Conservation (phyloP, 805 yeast genomes). For the Metschnikowia colocasiae region DNA sequence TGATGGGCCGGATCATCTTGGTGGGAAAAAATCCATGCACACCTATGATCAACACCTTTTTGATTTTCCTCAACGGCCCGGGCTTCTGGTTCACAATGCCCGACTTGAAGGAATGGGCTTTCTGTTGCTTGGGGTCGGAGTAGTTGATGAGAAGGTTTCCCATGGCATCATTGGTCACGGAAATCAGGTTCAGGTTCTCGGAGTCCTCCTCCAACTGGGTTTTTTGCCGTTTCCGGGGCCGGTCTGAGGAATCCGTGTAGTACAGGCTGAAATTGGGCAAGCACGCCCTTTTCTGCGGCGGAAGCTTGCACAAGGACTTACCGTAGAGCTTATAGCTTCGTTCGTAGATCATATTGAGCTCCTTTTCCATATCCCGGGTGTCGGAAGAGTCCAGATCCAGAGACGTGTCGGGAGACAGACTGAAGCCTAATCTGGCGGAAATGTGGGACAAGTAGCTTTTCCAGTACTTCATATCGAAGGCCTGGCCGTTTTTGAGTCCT, state of each 20-base stretch:
- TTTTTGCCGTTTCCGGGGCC: slow-evolving; percentile 16
- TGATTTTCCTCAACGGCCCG: slow-evolving; percentile 34
- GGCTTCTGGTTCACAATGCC: slow-evolving; percentile 25
- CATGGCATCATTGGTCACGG: slow-evolving; percentile 39
- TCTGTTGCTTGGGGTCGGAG: background rate
- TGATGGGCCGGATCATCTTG: slow-evolving; percentile 71
- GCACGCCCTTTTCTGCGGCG: slow-evolving; percentile 36
- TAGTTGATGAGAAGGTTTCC: slow-evolving; percentile 38
- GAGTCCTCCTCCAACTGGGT: slow-evolving; percentile 27
- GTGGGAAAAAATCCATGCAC: slow-evolving; percentile 97
- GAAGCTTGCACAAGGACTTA: slow-evolving; percentile 32
- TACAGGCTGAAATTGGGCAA: slow-evolving; percentile 24
- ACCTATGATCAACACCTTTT: slow-evolving; percentile 77
- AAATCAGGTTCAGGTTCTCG: slow-evolving; percentile 30
- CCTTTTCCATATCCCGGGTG: slow-evolving; percentile 10
- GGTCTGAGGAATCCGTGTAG: slow-evolving; percentile 18
- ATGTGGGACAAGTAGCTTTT: slow-evolving; percentile 31
- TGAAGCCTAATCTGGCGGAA: slow-evolving; percentile 34
- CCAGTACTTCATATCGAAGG: slow-evolving; percentile 36
- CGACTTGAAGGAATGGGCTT: slow-evolving; percentile 10
- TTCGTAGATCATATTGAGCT: slow-evolving; percentile 23
- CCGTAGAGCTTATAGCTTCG: slow-evolving; percentile 41
- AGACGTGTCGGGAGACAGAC: slow-evolving; percentile 18
- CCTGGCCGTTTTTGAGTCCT: slow-evolving; percentile 16
- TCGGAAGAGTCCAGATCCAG: background rate